phyloP scores from a whole-genome alignment of 2,329 filamentous ascomycete species.

The Emergomyces pasteurianus region DNA sequence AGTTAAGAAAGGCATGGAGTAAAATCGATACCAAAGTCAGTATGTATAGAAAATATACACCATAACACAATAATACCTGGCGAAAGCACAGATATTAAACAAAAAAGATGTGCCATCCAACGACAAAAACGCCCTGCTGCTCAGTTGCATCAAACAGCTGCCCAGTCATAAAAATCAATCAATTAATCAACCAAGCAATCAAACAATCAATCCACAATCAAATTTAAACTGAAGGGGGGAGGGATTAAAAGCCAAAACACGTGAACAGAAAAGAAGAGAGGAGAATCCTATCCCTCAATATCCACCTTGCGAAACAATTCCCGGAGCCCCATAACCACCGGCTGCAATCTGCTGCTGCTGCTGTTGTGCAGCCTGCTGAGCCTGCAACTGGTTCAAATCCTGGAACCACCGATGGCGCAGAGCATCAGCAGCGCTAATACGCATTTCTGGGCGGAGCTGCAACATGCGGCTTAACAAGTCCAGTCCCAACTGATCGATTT shows the following conservation, averaged over 20 bases:
- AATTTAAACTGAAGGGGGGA: no score
- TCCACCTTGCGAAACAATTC: constrained; percentile 19
- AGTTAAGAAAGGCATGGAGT: no score
- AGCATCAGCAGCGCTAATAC: constrained; percentile 77
- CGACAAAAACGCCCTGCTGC: background rate
- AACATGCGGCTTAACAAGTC: constrained; percentile 85
- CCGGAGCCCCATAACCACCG: constrained; percentile 23
- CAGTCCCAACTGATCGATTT: constrained; percentile 78
- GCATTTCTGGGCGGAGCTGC: constrained; percentile 80
- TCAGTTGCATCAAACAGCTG: background rate
- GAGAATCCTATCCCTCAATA: constrained; percentile 4
- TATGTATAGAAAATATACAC: background rate
- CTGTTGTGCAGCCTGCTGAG: constrained; percentile 30
- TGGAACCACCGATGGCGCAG: constrained; percentile 88
- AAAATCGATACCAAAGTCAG: background rate
- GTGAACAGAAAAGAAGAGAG: background rate
- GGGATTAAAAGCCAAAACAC: no score
- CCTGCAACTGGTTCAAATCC: constrained; percentile 44
- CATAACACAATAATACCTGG: background rate
- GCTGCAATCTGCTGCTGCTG: constrained; percentile 17
- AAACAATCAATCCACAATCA: background rate
- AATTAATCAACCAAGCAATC: background rate
- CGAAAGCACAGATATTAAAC: background rate
- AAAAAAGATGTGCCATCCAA: background rate
- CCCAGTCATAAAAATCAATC: background rate